A percentile compares a stretch with the other conserved stretches of the same genome.
phyloP scores from a whole-genome alignment of 768 basidiomycete species.

The Tricholoma terreum region DNA sequence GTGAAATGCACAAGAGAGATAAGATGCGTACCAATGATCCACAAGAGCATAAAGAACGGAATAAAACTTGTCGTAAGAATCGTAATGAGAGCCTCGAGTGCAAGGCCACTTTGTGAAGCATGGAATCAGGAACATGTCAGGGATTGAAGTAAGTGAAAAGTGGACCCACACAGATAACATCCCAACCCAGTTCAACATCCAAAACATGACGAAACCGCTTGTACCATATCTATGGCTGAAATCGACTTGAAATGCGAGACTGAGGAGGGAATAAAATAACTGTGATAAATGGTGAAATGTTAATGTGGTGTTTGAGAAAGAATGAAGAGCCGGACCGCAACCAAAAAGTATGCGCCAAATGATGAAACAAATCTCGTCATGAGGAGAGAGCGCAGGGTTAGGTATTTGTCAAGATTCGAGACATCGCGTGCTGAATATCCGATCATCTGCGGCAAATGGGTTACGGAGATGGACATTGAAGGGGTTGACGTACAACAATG shows the following conservation, averaged over 20 bases:
- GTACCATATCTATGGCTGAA: constrained; percentile 47
- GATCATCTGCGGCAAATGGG: constrained; percentile 25
- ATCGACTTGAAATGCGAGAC: constrained; percentile 57
- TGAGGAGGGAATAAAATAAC: constrained; percentile 59
- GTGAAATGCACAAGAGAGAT: neutral
- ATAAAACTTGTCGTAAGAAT: constrained; percentile 51
- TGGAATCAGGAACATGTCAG: neutral
- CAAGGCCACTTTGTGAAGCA: constrained; percentile 45
- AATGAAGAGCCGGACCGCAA: constrained; percentile 28
- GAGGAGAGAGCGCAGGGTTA: constrained; percentile 30
- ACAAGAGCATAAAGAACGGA: constrained; percentile 58
- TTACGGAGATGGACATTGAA: neutral
- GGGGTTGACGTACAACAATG: constrained; percentile 18
- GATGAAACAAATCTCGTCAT: constrained; percentile 26
- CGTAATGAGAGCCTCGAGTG: constrained; percentile 56
- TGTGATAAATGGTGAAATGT: too few species aligned
- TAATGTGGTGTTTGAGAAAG: neutral
- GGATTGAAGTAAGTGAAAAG: neutral
- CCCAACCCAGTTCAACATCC: constrained; percentile 60
- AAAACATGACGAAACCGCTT: constrained; percentile 58
- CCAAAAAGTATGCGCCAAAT: constrained; percentile 33
- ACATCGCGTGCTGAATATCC: constrained; percentile 26
- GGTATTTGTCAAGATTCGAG: constrained; percentile 26
- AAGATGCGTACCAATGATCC: constrained; percentile 54
- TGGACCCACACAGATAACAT: constrained; percentile 55